These are phyloP conservation scores for Akanthomyces muscarius DNA, from an alignment of 2,329 filamentous ascomycete species.

Conservation along the genomic window DNA sequence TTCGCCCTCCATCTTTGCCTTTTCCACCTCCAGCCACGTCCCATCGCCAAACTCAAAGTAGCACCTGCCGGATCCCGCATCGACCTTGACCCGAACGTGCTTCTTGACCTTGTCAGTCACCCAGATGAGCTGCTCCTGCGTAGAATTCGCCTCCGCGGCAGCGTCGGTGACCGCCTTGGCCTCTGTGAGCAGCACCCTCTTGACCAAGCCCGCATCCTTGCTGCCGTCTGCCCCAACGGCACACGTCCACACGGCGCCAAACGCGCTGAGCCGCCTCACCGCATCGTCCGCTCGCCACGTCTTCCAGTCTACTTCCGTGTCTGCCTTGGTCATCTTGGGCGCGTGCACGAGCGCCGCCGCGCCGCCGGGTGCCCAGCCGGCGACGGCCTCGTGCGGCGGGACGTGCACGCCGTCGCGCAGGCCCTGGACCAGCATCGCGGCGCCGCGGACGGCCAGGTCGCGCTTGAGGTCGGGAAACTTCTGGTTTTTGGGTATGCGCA, in stretches of 20 bases:
- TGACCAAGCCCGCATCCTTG: slow-evolving; percentile 22
- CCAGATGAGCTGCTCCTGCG: background rate
- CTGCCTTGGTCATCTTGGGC: slow-evolving; percentile 65
- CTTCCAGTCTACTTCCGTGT: slow-evolving; percentile 60
- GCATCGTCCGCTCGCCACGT: slow-evolving; percentile 52
- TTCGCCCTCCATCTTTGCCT: slow-evolving; percentile 33
- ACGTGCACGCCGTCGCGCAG: slow-evolving; percentile 63
- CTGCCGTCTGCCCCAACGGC: slow-evolving; percentile 23
- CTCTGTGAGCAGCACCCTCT: slow-evolving; percentile 39
- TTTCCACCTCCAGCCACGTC: slow-evolving; percentile 27
- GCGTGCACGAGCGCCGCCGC: slow-evolving; percentile 46
- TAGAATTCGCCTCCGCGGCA: background rate
- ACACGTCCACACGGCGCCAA: slow-evolving; percentile 64
- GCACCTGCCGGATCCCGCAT: slow-evolving; percentile 21
- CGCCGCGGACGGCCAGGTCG: slow-evolving; percentile 60
- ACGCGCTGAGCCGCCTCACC: slow-evolving; percentile 50
- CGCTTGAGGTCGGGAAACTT: slow-evolving; percentile 40
- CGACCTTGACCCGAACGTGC: slow-evolving; percentile 17
- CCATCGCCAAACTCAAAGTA: slow-evolving; percentile 23
- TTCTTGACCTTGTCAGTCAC: background rate
- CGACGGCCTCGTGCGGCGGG: slow-evolving; percentile 47
- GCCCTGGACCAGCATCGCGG: slow-evolving; percentile 63
- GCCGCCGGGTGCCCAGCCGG: slow-evolving; percentile 25
- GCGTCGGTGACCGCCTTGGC: slow-evolving; percentile 24
- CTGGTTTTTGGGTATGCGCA: slow-evolving; percentile 44